phyloP scores from a whole-genome alignment of 371 early-diverging fungal genomes.

The Mucor ambiguus region DNA sequence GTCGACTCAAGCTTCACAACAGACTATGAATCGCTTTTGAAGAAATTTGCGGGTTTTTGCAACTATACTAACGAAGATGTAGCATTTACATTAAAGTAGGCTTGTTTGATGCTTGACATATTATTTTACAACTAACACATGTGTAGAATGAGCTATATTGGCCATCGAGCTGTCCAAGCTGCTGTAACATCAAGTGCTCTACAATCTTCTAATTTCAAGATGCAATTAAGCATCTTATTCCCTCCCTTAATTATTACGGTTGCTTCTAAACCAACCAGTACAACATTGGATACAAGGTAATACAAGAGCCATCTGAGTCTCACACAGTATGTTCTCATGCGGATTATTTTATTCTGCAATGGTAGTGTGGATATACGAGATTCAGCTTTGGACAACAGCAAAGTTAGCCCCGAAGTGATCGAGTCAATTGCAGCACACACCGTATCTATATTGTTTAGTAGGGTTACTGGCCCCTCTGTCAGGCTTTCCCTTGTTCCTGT shows the following conservation, averaged over 20 bases:
- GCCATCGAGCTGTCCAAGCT: constrained; percentile 58
- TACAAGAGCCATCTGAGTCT: neutral
- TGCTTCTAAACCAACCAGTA: constrained; percentile 21
- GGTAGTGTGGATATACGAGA: constrained; percentile 24
- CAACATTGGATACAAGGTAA: constrained; percentile 8
- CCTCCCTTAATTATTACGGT: constrained; percentile 57
- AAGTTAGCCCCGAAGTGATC: constrained; percentile 10
- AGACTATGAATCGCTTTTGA: constrained; percentile 53
- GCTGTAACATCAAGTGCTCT: constrained; percentile 58
- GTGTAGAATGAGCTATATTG: constrained; percentile 45
- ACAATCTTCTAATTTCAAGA: constrained; percentile 54
- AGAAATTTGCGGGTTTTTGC: constrained; percentile 61
- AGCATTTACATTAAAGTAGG: constrained; percentile 27
- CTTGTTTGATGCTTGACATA: neutral
- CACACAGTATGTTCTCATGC: neutral
- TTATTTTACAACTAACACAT: neutral
- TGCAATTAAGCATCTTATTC: constrained; percentile 58
- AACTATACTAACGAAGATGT: constrained; percentile 46
- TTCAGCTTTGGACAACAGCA: constrained; percentile 25
- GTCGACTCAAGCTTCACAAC: constrained; percentile 67
- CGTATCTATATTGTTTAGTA: constrained; percentile 30
- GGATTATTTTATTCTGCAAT: constrained; percentile 17
- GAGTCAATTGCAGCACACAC: constrained; percentile 38
- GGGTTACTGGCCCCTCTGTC: constrained; percentile 45
- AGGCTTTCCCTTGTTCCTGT: constrained; percentile 48